phyloP scores from a whole-genome alignment of 139 green algal species.

The Eudorina sp. region DNA sequence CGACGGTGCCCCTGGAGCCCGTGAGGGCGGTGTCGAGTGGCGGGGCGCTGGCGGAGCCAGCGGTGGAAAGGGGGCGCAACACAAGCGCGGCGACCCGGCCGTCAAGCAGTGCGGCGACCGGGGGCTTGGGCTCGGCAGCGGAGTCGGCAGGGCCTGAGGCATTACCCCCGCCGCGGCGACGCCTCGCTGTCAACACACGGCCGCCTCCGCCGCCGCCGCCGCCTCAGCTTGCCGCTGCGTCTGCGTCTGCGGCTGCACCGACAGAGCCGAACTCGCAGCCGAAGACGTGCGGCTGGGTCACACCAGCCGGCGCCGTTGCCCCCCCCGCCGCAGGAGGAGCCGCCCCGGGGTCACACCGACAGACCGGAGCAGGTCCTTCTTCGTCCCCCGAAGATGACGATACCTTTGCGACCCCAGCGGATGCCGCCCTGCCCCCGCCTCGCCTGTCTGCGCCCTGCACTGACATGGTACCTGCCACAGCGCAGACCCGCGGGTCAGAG shows the following conservation, averaged over 20 bases:
- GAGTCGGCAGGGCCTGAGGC: not conserved
- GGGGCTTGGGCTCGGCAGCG: too few species aligned
- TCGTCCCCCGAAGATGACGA: not conserved
- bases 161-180: too few species aligned
- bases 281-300: not conserved
- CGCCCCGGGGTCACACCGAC: too few species aligned
- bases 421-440: not conserved
- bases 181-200: not conserved
- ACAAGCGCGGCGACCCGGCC: too few species aligned
- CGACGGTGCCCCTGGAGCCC: too few species aligned
- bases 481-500: not conserved
- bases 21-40: too few species aligned
- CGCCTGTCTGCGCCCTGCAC: not conserved
- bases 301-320: not conserved
- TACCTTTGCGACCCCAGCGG: not conserved
- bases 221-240: not conserved
- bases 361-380: too few species aligned
- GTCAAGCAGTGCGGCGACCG: too few species aligned
- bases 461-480: constrained; percentile 10
- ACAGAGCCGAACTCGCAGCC: not conserved
- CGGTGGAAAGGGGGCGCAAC: too few species aligned
- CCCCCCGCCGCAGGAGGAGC: too few species aligned
- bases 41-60: too few species aligned
- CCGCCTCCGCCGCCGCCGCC: not conserved
- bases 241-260: not conserved